Base-by-base conservation (phyloP, 2,329 filamentous ascomycete genomes). In the Ophiostoma sp. region DNA sequence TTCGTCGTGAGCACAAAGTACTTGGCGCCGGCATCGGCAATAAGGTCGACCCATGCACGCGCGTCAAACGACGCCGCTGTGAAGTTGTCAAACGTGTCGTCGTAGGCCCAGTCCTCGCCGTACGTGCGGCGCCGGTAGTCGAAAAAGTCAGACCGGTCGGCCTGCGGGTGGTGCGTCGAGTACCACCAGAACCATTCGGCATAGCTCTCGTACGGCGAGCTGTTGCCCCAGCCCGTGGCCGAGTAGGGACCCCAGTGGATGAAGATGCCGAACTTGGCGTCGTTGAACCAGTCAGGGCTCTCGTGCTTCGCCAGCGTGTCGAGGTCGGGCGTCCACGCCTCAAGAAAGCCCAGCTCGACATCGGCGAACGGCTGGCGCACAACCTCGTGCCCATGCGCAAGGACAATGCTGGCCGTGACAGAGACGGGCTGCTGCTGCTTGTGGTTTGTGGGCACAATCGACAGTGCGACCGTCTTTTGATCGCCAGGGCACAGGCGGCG, bases 201-300 rank as follows among this genome's bases (percentile, higher is more conserved):
- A 65, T 81, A 81, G 41, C 75, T 77, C 70, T 81, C 79, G 66
- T 78, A 72, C 0, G 75, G 74, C 2, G 75, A 75, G 4, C 76
- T 76, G 71, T 80, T 80, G 3, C 84, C 85, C 83, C 84, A 87
- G 3, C 81, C 84, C 0, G 84, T 81, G 0, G 86, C 84, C 0
- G 82, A 75, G 71, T 85, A 87, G 0, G 81, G 76, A 0, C 85
- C 84, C 83, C 85, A 87, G 70, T 87, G 85, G 55, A 87, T 83
- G 72, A 87, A 87, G 49, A 87, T 87, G 0, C 85, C 85, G 70
- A 79, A 87, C 69, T 87, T 87, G 36, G 78, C 81, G 58, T 81
- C 78, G 67, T 83, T 78, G 71, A 81, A 87, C 84, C 85, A 87
- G 5, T 79, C 76, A 0, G 84, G 83, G 14, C 79, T 79, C 73